phyloP scores from a whole-genome alignment of 768 basidiomycete genomes.

The Myochromella boudieri region DNA sequence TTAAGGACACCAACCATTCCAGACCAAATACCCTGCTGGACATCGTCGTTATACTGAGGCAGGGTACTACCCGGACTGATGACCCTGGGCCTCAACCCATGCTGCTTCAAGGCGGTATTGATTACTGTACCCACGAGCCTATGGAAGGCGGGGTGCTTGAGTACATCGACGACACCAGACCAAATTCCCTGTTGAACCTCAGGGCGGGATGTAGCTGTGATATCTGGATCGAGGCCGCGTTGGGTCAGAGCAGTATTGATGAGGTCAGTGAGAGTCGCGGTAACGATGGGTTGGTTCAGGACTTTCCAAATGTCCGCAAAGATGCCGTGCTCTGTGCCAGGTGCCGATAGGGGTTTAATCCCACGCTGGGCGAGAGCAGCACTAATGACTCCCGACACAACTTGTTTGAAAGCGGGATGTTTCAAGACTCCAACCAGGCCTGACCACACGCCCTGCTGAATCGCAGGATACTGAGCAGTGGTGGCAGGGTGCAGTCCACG shows the following conservation, averaged over 20 bases:
- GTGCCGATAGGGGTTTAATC: not conserved
- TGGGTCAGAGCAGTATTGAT: not conserved
- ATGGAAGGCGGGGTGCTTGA: not conserved
- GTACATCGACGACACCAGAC: not conserved
- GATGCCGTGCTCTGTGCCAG: not conserved
- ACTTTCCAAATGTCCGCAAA: not conserved
- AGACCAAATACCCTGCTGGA: not conserved
- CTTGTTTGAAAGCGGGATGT: conserved; percentile 3
- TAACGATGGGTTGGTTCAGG: not conserved
- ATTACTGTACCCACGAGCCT: not conserved
- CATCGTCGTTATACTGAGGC: not conserved
- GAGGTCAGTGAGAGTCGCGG: not conserved
- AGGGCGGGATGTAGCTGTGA: not conserved
- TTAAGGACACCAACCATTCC: not conserved
- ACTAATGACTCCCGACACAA: not conserved
- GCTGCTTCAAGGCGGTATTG: too few species aligned
- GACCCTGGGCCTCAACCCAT: too few species aligned
- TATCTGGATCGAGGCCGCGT: not conserved
- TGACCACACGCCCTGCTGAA: conserved; percentile 2
- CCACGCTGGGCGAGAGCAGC: conserved; percentile 2
- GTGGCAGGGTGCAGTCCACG: not conserved
- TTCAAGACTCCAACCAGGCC: not conserved
- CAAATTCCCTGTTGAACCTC: too few species aligned
- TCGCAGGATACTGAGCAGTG: not conserved
- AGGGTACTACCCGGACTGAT: too few species aligned